Percentiles rank a stretch among this genome's conserved stretches.
Evolutionary conservation across 306 rosid species (phyloP).

Genomic region (Pterocarpus santalinus): DNA sequence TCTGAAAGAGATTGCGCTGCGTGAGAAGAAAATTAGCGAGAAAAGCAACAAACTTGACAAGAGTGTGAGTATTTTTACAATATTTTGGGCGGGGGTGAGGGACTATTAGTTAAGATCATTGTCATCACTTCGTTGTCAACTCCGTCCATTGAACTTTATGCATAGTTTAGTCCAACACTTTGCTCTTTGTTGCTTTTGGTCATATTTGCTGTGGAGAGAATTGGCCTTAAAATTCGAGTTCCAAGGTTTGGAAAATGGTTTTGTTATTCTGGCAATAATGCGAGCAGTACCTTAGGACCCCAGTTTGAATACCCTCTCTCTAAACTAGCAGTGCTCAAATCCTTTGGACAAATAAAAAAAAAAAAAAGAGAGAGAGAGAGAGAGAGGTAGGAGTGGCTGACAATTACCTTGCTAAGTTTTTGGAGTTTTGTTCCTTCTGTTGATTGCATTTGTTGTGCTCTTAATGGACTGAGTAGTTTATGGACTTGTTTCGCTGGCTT

Average conservation of each 20-base stretch:
- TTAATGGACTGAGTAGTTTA: conserved; percentile 16
- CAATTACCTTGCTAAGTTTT: conserved; percentile 27
- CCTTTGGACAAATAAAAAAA: not conserved
- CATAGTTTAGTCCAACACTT: conserved; percentile 5
- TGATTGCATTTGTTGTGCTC: conserved; percentile 25
- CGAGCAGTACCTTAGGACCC: not conserved
- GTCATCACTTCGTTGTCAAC: conserved; percentile 8
- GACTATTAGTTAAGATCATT: not conserved
- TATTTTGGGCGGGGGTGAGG: conserved; percentile 7
- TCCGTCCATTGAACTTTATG: conserved; percentile 30
- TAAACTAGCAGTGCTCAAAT: conserved; percentile 9
- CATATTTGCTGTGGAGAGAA: conserved; percentile 11
- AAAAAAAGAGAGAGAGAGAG: not conserved
- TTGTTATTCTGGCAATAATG: conserved; percentile 29
- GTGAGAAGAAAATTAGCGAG: conserved; percentile 84
- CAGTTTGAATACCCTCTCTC: not conserved
- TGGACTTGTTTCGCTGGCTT: conserved; percentile 38
- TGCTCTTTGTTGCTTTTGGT: conserved; percentile 33
- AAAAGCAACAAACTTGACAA: conserved; percentile 85
- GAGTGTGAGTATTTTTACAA: conserved; percentile 69
- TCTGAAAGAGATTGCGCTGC: conserved; percentile 74
- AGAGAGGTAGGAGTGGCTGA: conserved; percentile 9
- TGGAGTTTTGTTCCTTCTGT: conserved; percentile 18
- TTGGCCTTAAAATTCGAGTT: conserved; percentile 15
- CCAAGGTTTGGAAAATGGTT: conserved; percentile 30